Evolutionary conservation across 495 filamentous ascomycete genomes (phyloP).

Genomic region (Lasiosphaeriaceae sp.): DNA sequence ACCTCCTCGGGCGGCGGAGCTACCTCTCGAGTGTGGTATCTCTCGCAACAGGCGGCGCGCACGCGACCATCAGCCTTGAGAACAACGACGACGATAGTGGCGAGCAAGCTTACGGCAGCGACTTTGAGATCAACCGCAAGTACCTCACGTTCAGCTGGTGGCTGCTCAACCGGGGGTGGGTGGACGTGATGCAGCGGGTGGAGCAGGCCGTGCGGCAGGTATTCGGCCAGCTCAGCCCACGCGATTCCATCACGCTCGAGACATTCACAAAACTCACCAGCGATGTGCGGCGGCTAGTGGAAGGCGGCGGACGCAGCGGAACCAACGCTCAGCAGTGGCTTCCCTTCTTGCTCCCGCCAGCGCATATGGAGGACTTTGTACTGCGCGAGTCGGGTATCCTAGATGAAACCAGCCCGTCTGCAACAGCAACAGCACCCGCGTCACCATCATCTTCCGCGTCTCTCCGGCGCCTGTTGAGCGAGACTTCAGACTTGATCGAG

Average conservation of each 20-base stretch:
- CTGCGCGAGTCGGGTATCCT: conserved; percentile 78
- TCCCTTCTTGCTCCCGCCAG: conserved; percentile 74
- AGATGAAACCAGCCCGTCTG: conserved; percentile 38
- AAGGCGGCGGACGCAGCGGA: conserved; percentile 65
- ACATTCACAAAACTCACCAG: conserved; percentile 72
- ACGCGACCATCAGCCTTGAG: conserved; percentile 70
- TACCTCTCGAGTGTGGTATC: conserved; percentile 94
- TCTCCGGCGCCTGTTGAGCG: conserved; percentile 85
- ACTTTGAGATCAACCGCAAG: conserved; percentile 89
- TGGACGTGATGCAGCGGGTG: conserved; percentile 72
- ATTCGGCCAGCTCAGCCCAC: conserved; percentile 79
- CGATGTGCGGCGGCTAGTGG: conserved; percentile 77
- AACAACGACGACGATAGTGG: conserved; percentile 81
- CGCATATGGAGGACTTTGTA: conserved; percentile 72
- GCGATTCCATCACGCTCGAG: conserved; percentile 78
- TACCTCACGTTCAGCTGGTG: conserved; percentile 98
- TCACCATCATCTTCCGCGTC: conserved; percentile 40
- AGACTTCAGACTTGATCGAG: conserved; percentile 93
- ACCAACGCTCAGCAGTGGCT: conserved; percentile 67
- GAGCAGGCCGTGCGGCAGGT: conserved; percentile 76
- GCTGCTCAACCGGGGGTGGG: conserved; percentile 89
- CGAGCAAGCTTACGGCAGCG: conserved; percentile 77
- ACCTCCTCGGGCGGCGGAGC: conserved; percentile 89
- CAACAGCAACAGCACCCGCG: conserved; percentile 16
- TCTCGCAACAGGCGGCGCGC: conserved; percentile 65